Evolutionary conservation across 2,329 filamentous ascomycete genomes (phyloP).

Genomic region (Magnaporthiopsis rhizophila): DNA sequence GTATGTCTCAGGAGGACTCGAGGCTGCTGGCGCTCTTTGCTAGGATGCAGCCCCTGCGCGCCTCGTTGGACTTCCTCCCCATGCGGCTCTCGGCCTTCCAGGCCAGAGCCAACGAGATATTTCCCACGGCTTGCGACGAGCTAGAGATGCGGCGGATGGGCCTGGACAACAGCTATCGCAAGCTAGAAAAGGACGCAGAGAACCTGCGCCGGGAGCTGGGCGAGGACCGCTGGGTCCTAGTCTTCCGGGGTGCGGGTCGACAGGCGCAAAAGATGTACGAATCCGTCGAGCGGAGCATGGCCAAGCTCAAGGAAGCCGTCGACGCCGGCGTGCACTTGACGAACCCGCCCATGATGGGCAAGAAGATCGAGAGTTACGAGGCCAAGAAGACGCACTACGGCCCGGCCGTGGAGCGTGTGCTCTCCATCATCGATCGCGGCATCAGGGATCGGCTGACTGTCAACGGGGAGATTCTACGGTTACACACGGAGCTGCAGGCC

Average conservation of each 20-base stretch:
- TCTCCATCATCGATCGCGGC: constrained; percentile 92
- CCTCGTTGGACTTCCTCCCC: constrained; percentile 89
- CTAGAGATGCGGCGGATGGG: constrained; percentile 65
- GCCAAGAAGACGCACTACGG: constrained; percentile 92
- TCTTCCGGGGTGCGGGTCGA: constrained; percentile 85
- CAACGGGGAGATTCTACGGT: constrained; percentile 85
- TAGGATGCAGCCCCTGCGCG: constrained; percentile 86
- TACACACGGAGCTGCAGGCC: constrained; percentile 79
- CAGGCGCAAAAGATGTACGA: constrained; percentile 97
- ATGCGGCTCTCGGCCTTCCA: constrained; percentile 90
- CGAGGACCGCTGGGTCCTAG: constrained; percentile 91
- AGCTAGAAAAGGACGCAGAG: constrained; percentile 84
- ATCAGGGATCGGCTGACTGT: constrained; percentile 91
- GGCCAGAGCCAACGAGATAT: constrained; percentile 64
- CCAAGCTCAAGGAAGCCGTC: constrained; percentile 72
- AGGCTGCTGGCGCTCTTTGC: constrained; percentile 86
- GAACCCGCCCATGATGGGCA: constrained; percentile 60
- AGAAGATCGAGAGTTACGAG: constrained; percentile 89
- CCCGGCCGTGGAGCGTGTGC: constrained; percentile 82
- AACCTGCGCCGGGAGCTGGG: constrained; percentile 81
- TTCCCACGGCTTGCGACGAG: constrained; percentile 87
- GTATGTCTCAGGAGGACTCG: constrained; percentile 69
- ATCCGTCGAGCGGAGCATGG: constrained; percentile 80
- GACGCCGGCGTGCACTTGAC: constrained; percentile 67
- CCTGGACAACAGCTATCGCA: constrained; percentile 80